Evolutionary conservation across 2,329 filamentous ascomycete genomes (phyloP), one percentile per base, ranked within the genome.

Genomic region (Microascus cirrosus): DNA sequence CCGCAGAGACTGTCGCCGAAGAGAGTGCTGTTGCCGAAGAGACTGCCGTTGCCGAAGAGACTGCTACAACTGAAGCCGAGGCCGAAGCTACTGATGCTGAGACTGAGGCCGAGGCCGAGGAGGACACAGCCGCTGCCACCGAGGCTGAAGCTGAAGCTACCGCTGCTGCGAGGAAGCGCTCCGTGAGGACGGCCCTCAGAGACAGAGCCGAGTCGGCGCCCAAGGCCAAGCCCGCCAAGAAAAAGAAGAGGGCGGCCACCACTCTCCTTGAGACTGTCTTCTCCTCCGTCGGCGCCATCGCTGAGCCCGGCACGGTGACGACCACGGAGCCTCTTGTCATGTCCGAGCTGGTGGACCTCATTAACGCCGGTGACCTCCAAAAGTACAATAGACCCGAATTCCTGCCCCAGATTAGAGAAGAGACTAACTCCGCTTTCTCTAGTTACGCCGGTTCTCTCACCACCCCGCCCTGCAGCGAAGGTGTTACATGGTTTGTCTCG

Each of bases 381-480:
- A 66, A 68, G 63, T 74, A 63, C 34, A 65, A 60, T 24, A n/a
- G 2, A 18, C 7, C 32, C 36, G n/a, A 2, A 42, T 12, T 2
- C n/a, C 6, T 12, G 13, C 3, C 18, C 45, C 45, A 7, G 24
- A 22, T n/a, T 53, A 13, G n/a, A 3, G 2, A 22, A 50, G 2
- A 2, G 2, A 24, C 20, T 50, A 50, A 50, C 32, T 5, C 8
- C 10, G 12, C 20, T 48, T 15, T 15, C 20, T 34, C 8, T 22
- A 58, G 57, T 36, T 86, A 85, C 71, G 67, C 69, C 12, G 83
- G 83, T 22, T 83, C 80, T 20, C 72, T 86, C 54, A 86, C 83
- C 51, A 85, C 82, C 0, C 83, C 83, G 22, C 83, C 83, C 5
- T 85, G 83, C 69, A 73, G 73, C 24, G 81, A 85, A 67, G 77